Evolutionary conservation across 2,329 filamentous ascomycete genomes (phyloP), one percentile per base, ranked within the genome.

Genomic region (Penicillium sp.): DNA sequence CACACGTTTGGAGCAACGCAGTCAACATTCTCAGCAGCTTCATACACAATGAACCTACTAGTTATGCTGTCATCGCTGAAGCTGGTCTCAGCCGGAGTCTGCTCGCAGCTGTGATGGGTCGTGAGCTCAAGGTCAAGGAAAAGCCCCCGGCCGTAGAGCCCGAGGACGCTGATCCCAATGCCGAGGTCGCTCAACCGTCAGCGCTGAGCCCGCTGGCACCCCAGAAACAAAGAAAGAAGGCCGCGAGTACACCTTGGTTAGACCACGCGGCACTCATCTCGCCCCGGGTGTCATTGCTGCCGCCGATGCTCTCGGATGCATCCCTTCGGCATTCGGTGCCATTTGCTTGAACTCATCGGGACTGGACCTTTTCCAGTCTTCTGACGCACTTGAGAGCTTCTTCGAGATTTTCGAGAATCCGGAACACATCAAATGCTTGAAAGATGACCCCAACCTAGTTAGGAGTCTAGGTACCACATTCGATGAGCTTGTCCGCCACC

Each of bases 21-120:
- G 88, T 95, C 51, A 90, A 85, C 44, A 91, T 96, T 46, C 75
- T 98, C 41, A 93, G 88, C 63, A 91, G 89, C 59, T 98, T 98
- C 68, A 95, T 99, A 60, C 94, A 99, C 70, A 96, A 97, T 63
- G 93, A 98, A 62, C 93, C 93, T 0, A 98, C 93, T 0, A 98
- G 93, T 67, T 98, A 95, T 66, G 86, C 89, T 23, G 89, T 95
- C 20, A 93, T 99, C 55, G 89, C 88, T 11, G 93, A 99, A 70
- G 91, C 93, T 41, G 89, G 89, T 18, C 78, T 98, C 58, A 90
- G 93, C 60, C 86, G 86, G 64, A 87, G 84, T 42, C 86, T 96
- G 48, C 76, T 99, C 11, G 85, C 91, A 66, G 83, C 90, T 3
- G 80, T 97, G 44, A 94, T 78, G 40, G 66, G 71, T 29, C 67